Percentiles rank a stretch among this genome's conserved stretches.
These are phyloP conservation scores for Torulaspora microellipsoides DNA, from an alignment of 805 yeast genomes.

Conservation along the genomic window DNA sequence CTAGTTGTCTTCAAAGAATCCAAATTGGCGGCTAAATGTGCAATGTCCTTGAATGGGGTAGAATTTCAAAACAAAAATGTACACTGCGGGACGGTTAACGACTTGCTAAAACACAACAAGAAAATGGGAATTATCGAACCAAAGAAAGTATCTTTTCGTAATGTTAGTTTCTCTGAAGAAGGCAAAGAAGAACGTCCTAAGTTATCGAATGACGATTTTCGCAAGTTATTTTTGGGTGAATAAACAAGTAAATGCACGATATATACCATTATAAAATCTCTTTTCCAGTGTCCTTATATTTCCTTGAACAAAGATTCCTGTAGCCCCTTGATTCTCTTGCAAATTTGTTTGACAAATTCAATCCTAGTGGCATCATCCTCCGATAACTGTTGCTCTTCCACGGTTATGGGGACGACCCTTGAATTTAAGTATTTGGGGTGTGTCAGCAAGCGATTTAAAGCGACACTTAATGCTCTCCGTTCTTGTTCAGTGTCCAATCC, in stretches of 20 bases:
- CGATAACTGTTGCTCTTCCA: conserved; percentile 58
- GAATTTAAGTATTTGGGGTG: conserved; percentile 83
- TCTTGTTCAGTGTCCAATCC: conserved; percentile 60
- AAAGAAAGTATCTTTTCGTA: neutral
- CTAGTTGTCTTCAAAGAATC: conserved; percentile 43
- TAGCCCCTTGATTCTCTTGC: conserved; percentile 49
- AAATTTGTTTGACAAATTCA: conserved; percentile 43
- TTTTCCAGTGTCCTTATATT: neutral
- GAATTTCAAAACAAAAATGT: conserved; percentile 36
- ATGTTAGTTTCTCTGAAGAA: neutral
- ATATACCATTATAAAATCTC: neutral
- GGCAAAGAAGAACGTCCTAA: conserved; percentile 5
- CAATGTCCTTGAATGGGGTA: conserved; percentile 40
- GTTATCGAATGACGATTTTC: conserved; percentile 38
- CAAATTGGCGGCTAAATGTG: conserved; percentile 48
- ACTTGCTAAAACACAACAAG: conserved; percentile 22
- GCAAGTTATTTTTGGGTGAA: conserved; percentile 33
- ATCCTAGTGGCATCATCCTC: conserved; percentile 44
- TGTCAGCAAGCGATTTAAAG: conserved; percentile 67
- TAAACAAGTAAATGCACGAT: conserved; percentile 6
- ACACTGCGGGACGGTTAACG: conserved; percentile 35
- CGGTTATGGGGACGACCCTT: conserved; percentile 56
- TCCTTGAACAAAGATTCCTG: conserved; percentile 39
- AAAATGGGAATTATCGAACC: neutral
- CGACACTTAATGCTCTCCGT: conserved; percentile 53